phyloP scores from a whole-genome alignment of 225 moss, liverwort and hornwort genomes.

The Bryum argenteum region DNA sequence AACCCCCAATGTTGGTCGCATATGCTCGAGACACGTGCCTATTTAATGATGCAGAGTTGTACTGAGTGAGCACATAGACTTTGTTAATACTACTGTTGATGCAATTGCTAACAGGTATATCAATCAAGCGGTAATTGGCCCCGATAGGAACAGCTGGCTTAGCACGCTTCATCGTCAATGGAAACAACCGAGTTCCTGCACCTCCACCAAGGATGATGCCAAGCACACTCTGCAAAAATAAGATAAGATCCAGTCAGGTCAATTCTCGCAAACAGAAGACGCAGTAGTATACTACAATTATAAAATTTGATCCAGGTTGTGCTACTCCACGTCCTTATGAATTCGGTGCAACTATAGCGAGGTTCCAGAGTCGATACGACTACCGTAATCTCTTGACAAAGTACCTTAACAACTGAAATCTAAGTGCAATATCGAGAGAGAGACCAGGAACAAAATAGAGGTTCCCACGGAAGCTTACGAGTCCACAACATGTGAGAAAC shows the following conservation, averaged over 20 bases:
- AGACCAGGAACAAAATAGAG: background rate
- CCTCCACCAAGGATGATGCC: constrained; percentile 89
- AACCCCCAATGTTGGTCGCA: constrained; percentile 74
- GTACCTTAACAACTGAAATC: background rate
- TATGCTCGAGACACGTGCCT: constrained; percentile 78
- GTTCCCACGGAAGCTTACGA: background rate
- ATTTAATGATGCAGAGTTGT: constrained; percentile 86
- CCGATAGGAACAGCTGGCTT: constrained; percentile 85
- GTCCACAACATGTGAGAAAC: background rate
- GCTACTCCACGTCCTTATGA: background rate
- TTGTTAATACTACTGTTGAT: constrained; percentile 88
- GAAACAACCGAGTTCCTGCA: constrained; percentile 73
- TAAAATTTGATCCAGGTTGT: background rate
- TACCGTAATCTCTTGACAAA: background rate
- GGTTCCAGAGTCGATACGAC: background rate
- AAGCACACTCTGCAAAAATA: constrained; percentile 52
- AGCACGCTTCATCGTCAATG: constrained; percentile 81
- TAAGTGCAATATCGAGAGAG: background rate
- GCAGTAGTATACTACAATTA: accelerated
- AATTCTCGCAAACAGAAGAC: background rate
- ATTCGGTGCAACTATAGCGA: background rate
- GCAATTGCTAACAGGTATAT: constrained; percentile 91
- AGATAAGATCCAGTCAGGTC: background rate
- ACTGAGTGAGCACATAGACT: constrained; percentile 86
- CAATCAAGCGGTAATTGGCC: constrained; percentile 83